phyloP scores from a whole-genome alignment of 768 basidiomycete species.

The Hemileccinum rubropunctum region DNA sequence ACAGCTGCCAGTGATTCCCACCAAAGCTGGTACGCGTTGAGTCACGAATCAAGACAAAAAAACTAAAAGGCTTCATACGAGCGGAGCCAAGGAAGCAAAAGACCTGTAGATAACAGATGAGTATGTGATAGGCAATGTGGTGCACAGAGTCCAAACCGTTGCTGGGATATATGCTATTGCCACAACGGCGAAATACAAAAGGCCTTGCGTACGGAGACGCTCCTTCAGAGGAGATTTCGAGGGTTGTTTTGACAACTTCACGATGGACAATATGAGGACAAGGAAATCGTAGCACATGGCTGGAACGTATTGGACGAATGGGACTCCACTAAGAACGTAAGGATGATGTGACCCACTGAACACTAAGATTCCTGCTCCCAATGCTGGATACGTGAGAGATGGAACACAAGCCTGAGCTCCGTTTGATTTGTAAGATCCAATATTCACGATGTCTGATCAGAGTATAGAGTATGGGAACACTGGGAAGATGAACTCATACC shows the following conservation, averaged over 20 bases:
- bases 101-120: not conserved
- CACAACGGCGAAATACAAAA: constrained; percentile 16
- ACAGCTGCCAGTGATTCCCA: constrained; percentile 1
- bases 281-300: constrained; percentile 22
- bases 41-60: not conserved
- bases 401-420: constrained; percentile 8
- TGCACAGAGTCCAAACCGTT: constrained; percentile 1
- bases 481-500: not conserved
- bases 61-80: constrained; percentile 2
- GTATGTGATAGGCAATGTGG: not conserved
- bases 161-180: constrained; percentile 9
- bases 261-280: constrained; percentile 14
- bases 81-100: constrained; percentile 8
- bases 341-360: constrained; percentile 16
- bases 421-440: not conserved
- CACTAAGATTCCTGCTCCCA: constrained; percentile 4
- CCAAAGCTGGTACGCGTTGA: constrained; percentile 3
- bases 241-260: constrained; percentile 13
- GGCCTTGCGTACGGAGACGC: constrained; percentile 14
- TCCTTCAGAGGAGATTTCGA: constrained; percentile 10
- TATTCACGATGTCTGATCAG: constrained; percentile 2
- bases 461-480: not conserved
- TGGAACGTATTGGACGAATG: constrained; percentile 1
- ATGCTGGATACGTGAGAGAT: not conserved
- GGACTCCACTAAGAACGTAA: not conserved